Evolutionary conservation across 192 early-diverging fungal species (phyloP).

Genomic region (Kickxella alabastrina): DNA sequence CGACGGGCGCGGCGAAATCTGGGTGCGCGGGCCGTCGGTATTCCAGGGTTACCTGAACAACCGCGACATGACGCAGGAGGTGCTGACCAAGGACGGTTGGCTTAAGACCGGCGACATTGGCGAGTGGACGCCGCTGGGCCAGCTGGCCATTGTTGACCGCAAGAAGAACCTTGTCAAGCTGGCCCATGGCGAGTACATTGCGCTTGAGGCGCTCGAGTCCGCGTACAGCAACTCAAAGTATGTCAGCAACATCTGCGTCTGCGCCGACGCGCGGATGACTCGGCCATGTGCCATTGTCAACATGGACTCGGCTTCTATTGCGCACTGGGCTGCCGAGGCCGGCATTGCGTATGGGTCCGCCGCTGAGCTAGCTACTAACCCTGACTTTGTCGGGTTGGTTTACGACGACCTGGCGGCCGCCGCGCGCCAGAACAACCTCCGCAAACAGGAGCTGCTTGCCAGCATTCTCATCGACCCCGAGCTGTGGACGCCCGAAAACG

Average conservation of each 20-base stretch:
- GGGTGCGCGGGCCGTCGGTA: constrained; percentile 75
- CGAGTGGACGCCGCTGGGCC: constrained; percentile 74
- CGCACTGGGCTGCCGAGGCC: constrained; percentile 1
- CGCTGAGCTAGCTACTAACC: not conserved
- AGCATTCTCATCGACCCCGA: constrained; percentile 65
- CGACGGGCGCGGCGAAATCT: constrained; percentile 75
- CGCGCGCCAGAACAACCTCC: constrained; percentile 67
- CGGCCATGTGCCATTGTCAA: constrained; percentile 78
- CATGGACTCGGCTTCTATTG: constrained; percentile 33
- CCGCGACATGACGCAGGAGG: constrained; percentile 60
- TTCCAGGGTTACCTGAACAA: constrained; percentile 82
- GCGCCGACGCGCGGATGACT: constrained; percentile 65
- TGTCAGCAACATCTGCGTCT: constrained; percentile 77
- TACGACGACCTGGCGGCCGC: constrained; percentile 26
- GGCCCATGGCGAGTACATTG: constrained; percentile 88
- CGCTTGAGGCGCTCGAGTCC: constrained; percentile 90
- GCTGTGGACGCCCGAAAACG: constrained; percentile 91
- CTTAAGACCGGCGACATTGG: constrained; percentile 88
- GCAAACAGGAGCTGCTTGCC: constrained; percentile 68
- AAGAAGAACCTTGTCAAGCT: constrained; percentile 94
- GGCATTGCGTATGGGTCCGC: not conserved
- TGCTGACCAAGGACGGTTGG: constrained; percentile 77
- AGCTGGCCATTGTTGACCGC: constrained; percentile 83
- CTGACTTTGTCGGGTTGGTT: constrained; percentile 3
- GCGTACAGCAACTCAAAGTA: constrained; percentile 72